Base-by-base conservation (phyloP, 345 rosid genomes). In the Corchorus olitorius region DNA sequence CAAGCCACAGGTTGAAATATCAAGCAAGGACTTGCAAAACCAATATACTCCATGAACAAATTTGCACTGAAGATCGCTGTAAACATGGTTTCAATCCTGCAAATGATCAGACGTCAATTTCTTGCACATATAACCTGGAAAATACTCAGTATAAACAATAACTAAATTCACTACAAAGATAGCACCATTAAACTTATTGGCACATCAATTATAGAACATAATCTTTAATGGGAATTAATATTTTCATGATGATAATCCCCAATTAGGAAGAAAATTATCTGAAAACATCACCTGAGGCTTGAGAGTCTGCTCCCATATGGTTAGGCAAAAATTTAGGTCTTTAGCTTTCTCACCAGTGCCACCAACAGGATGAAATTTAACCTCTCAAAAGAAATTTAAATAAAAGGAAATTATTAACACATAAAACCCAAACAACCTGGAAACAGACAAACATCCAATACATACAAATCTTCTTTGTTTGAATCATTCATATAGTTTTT, bases 311-410 rank as follows among this genome's bases (percentile, higher is more conserved):
- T 65, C 97, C 97, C 94, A 93, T 27, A 27, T 91, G 63, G 88
- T 79, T 13, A 95, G 88, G 82, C 99, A 98, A 59, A 95, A 95
- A 73, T 91, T 83, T 1, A 93, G 97, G 81, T 95, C 98, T 81
- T 91, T 91, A 6, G 94, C 99, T 82, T 88, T 89, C 81, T 65
- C 87, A 76, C 91, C 88, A n/a, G 91, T 81, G 39, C 94, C 92
- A 65, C 81, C 73, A 76, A 89, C 94, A 58, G 87, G 85, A 73
- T 89, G 85, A 84, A 98, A 95, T 84, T 91, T 87, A 77, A 94
- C 95, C 98, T 94, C 3, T 17, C 39, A 62, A 43, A 55, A 22
- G 46, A 48, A 16, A 12, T 17, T 72, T 17, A 56, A 69, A 70
- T 45, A 8, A 17, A 50, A 17, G 53, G 20, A 16, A 11, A 50